Evolutionary conservation across 225 moss, liverwort and hornwort genomes (phyloP), one percentile per base, ranked within the genome.

Genomic region (Ulota crispa): DNA sequence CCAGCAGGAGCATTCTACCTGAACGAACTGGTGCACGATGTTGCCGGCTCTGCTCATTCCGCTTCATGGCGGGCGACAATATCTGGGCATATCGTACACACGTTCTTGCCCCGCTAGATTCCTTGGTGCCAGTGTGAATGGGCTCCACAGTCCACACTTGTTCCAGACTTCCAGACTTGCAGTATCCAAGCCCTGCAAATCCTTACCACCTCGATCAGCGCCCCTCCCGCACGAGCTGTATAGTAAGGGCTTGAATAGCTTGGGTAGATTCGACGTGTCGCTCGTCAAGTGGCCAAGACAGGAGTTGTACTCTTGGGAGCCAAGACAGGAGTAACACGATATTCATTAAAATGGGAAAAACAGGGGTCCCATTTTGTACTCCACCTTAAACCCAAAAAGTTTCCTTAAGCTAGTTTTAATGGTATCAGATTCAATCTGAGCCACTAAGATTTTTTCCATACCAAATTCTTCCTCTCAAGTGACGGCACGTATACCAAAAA

Each of bases 51-150:
- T 43, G 47, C 27, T 32, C 31, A 43, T 32, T 26, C 31, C 68
- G 56, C 10, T 57, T 55, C 78, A 78, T 55, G 42, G 64, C 43
- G 26, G 64, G 83, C 55, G 55, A 73, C 83, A 66, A 59, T 54
- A 73, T 83, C 78, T 57, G 59, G 66, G 65, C 32, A 59, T 65
- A 78, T 83, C 66, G 73, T 78, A 83, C 83, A 56, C 67, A 83
- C 73, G 78, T 56, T 70, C 42, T 26, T 14, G 53, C 32, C 56
- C 60, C 60, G 2, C 70, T 67, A 42, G 78, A 77, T 83, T 77
- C 62, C 42, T 20, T 43, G 50, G 27, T 52, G 65, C 32, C 24
- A 83, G 72, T 32, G 45, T 15, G 55, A 55, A 78, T 57, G 28
- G 21, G 37, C 68, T 62, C 53, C 62, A 45, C 57, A 6, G 14